These are phyloP conservation scores for Termitomyces titanicus DNA, from an alignment of 768 basidiomycete genomes.

Conservation along the genomic window DNA sequence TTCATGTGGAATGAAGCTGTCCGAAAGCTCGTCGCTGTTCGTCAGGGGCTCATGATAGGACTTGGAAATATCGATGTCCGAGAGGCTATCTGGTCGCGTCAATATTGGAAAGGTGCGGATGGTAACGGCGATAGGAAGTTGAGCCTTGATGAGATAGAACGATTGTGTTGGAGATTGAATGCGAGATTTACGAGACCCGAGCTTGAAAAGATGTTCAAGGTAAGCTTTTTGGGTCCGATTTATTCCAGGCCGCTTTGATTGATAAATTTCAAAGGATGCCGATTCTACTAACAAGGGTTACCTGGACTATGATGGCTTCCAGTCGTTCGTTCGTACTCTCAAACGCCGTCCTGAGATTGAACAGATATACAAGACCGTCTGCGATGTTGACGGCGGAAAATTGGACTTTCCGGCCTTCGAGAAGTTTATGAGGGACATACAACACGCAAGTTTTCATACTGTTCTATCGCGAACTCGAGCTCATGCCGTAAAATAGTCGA, in stretches of 20 bases:
- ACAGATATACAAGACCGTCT: slow-evolving; percentile 46
- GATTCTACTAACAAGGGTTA: slow-evolving; percentile 52
- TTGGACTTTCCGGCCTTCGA: slow-evolving; percentile 42
- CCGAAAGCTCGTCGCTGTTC: slow-evolving; percentile 56
- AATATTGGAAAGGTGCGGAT: slow-evolving; percentile 78
- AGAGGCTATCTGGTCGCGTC: slow-evolving; percentile 72
- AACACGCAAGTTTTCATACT: slow-evolving; percentile 29
- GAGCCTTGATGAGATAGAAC: slow-evolving; percentile 69
- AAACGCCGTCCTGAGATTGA: slow-evolving; percentile 86
- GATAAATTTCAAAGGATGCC: slow-evolving; percentile 43
- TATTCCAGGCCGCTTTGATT: background rate
- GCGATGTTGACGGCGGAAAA: slow-evolving; percentile 24
- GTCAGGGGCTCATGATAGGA: slow-evolving; percentile 69
- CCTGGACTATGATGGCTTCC: slow-evolving; percentile 79
- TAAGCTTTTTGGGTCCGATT: slow-evolving; percentile 16
- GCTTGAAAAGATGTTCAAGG: slow-evolving; percentile 57
- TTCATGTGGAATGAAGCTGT: slow-evolving; percentile 59
- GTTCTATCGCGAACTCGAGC: background rate
- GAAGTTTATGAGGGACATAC: slow-evolving; percentile 41
- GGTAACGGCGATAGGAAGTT: slow-evolving; percentile 57
- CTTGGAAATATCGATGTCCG: slow-evolving; percentile 60
- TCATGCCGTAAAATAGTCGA: background rate
- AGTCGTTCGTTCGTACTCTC: slow-evolving; percentile 75
- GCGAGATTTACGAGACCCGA: slow-evolving; percentile 53
- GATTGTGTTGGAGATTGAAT: slow-evolving; percentile 68